Evolutionary conservation across 2,329 filamentous ascomycete species (phyloP).

Genomic region (Trichoderma koningiopsis): DNA sequence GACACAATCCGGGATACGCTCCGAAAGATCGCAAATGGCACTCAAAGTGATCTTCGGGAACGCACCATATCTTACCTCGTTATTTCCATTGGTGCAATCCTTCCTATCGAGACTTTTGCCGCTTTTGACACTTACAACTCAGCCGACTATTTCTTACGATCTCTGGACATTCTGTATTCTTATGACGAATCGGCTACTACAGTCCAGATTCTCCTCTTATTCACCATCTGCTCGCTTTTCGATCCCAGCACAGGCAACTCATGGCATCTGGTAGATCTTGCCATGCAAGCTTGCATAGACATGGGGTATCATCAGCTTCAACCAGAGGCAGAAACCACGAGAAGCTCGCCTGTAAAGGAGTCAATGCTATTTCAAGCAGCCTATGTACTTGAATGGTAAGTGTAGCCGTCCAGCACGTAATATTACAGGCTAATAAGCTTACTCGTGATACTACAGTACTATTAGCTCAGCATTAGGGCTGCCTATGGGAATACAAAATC

Average conservation of each 20-base stretch:
- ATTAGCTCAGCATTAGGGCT: constrained; percentile 20
- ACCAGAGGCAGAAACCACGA: not conserved
- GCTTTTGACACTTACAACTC: constrained; percentile 6
- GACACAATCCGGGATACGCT: not conserved
- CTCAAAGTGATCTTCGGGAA: not conserved
- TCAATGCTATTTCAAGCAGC: not conserved
- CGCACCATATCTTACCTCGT: constrained; percentile 5
- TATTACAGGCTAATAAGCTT: not conserved
- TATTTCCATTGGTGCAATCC: constrained; percentile 2
- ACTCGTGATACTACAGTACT: not conserved
- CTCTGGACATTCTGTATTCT: not conserved
- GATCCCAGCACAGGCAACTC: constrained; percentile 18
- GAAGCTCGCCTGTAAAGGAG: not conserved
- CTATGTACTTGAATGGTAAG: not conserved
- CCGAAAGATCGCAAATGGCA: not conserved
- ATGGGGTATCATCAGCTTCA: constrained; percentile 6
- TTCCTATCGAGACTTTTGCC: not conserved
- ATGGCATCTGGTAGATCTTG: constrained; percentile 22
- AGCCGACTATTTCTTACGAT: constrained; percentile 1
- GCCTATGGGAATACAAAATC: constrained; percentile 17
- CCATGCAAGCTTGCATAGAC: constrained; percentile 11
- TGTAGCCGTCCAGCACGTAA: not conserved
- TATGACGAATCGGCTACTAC: constrained; percentile 12
- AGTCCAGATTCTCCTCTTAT: constrained; percentile 9
- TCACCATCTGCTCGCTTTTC: constrained; percentile 21